These are phyloP conservation scores for Sequoia sempervirens DNA, from an alignment of 75 land plant species.

Conservation along the genomic window DNA sequence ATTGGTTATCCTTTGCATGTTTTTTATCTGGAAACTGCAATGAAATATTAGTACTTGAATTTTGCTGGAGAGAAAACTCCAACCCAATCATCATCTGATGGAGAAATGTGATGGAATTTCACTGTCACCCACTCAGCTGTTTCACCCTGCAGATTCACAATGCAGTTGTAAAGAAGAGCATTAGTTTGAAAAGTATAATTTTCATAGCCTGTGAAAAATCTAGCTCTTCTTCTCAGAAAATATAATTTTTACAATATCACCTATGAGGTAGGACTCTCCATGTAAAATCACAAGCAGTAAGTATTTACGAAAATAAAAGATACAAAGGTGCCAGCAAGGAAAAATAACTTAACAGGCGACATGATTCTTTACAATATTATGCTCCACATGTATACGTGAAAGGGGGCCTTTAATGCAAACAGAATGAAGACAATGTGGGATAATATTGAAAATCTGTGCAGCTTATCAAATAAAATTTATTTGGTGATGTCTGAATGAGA, in stretches of 20 bases:
- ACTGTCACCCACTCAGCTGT: slow-evolving; percentile 66
- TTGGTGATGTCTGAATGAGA: too few relatives aligned
- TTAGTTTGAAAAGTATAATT: not conserved
- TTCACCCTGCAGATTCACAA: slow-evolving; percentile 42
- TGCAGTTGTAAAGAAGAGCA: not conserved
- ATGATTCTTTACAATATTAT: not conserved
- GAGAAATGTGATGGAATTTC: slow-evolving; percentile 42
- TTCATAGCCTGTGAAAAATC: not conserved
- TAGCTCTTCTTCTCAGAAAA: not conserved
- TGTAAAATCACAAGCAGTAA: not conserved
- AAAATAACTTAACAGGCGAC: not conserved
- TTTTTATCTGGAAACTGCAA: not conserved
- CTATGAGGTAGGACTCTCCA: not conserved
- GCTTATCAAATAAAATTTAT: too few relatives aligned
- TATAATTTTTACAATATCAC: not conserved
- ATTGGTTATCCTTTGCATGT: not conserved
- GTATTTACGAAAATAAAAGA: not conserved
- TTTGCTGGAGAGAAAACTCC: slow-evolving; percentile 96
- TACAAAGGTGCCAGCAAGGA: not conserved
- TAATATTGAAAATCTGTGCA: too few relatives aligned
- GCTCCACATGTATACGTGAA: not conserved
- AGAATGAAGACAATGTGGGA: too few relatives aligned
- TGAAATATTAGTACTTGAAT: slow-evolving; percentile 52
- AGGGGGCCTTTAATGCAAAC: not conserved
- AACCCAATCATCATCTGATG: slow-evolving; percentile 80